Base-by-base conservation (phyloP, 2,329 filamentous ascomycete species). In the Aphanoascus verrucosus region DNA sequence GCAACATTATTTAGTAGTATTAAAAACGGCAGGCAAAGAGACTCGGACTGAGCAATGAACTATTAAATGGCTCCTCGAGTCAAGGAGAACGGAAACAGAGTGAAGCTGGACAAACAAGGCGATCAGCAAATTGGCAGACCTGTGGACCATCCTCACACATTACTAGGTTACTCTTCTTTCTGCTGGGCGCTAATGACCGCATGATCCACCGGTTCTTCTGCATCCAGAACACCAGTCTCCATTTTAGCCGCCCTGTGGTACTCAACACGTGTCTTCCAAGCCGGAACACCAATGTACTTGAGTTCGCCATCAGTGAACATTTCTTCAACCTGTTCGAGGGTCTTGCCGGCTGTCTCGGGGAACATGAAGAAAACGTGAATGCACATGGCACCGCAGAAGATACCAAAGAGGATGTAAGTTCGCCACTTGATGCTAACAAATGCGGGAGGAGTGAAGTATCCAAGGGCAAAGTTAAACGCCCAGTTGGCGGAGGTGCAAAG, bases 321-420 rank as follows among this genome's bases (percentile, higher is more conserved):
- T 12, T 80, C 79, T 59, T 86, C 84, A 66, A 88, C 83, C 64
- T 90, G 85, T 63, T 90, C 86, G 1, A 90, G 78, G 0, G 84
- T 85, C 68, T 82, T 86, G 11, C 84, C 84, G 38, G 81, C 79
- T 0, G 85, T 88, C 68, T 88, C 79, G 0, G 83, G 84, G 60
- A 80, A 81, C 14, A 76, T 67, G 58, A 89, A 74, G 65, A 80
- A 79, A 63, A 86, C 81, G 65, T 88, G 84, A 49, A 88, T 65
- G 40, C 82, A 81, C 61, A 85, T 85, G 5, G 75, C 74, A 1
- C 76, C 76, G 64, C 85, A 86, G 73, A 88, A 88, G 14, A 81
- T 76, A 11, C 77, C 86, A 63, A 91, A 91, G 58, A 91, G 75
- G 67, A 89, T 79, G 68, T 89, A 90, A 58, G 81, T 81, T 61